These are phyloP conservation scores for Lactarius trivialis DNA, from an alignment of 768 basidiomycete species.

Conservation along the genomic window DNA sequence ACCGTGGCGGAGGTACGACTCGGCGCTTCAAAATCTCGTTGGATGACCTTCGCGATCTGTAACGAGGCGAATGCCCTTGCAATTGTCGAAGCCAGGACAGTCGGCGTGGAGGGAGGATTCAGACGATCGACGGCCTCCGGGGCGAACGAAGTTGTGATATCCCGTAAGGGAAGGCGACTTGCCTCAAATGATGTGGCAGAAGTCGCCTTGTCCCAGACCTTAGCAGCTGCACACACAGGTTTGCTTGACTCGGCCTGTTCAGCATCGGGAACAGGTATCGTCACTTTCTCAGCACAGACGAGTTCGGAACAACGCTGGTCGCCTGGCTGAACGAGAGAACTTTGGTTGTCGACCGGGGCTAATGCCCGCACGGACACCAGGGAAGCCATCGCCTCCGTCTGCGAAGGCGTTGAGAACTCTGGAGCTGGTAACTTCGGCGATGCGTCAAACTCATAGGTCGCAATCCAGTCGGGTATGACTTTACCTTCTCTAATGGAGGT, in stretches of 20 bases:
- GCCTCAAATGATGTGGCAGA: not conserved
- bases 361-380: not conserved
- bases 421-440: not conserved
- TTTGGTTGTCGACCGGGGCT: not conserved
- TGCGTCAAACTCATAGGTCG: not conserved
- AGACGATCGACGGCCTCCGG: not conserved
- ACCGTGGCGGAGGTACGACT: not conserved
- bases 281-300: not conserved
- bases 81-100: not conserved
- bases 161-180: constrained; percentile 1
- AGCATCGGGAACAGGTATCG: not conserved
- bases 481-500: not conserved
- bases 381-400: not conserved
- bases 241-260: not conserved
- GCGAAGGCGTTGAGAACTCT: not conserved
- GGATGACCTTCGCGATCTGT: not conserved
- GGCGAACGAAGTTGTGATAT: not conserved
- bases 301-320: not conserved
- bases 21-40: not conserved
- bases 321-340: not conserved
- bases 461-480: not conserved
- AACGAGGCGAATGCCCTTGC: not conserved
- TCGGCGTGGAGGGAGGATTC: not conserved
- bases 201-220: not conserved
- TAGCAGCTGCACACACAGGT: too few species aligned